Evolutionary conservation across 805 yeast species (phyloP).

Genomic region (Ogataea corticis): DNA sequence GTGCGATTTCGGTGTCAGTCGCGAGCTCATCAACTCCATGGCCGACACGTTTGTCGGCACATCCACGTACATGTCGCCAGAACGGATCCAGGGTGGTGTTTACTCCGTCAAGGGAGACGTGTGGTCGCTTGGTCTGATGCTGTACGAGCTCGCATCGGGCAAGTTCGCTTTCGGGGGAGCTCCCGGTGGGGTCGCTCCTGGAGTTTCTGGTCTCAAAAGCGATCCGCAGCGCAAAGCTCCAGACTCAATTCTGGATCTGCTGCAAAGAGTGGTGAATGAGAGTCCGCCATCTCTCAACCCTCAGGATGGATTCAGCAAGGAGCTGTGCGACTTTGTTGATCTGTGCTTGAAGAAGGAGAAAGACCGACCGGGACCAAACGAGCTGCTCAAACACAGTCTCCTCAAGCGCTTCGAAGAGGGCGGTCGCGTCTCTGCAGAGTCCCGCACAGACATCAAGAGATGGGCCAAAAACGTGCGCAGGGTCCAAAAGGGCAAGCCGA

Average conservation of each 20-base stretch:
- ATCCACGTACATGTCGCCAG: slow-evolving; percentile 97
- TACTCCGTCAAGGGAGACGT: slow-evolving; percentile 96
- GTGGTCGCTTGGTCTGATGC: slow-evolving; percentile 93
- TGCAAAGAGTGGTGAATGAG: slow-evolving; percentile 93
- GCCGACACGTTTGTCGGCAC: slow-evolving; percentile 99
- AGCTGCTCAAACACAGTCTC: slow-evolving; percentile 48
- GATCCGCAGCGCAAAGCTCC: slow-evolving; percentile 44
- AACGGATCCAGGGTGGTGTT: slow-evolving; percentile 90
- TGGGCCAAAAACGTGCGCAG: slow-evolving; percentile 41
- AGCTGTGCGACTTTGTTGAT: slow-evolving; percentile 67
- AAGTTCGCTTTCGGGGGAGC: slow-evolving; percentile 69
- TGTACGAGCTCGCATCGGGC: slow-evolving; percentile 87
- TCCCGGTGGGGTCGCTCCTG: slow-evolving; percentile 37
- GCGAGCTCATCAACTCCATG: slow-evolving; percentile 87
- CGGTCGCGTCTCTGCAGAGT: slow-evolving; percentile 22
- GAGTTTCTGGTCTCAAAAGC: slow-evolving; percentile 22
- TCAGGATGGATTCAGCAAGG: slow-evolving; percentile 45
- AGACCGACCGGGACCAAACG: slow-evolving; percentile 72
- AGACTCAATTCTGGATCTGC: slow-evolving; percentile 83
- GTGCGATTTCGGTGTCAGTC: slow-evolving; percentile 95
- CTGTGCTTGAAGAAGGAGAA: slow-evolving; percentile 75
- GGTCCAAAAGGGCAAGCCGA: slow-evolving; percentile 37
- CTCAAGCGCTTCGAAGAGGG: slow-evolving; percentile 37
- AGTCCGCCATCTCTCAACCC: slow-evolving; percentile 70
- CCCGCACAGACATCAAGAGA: slow-evolving; percentile 31